A percentile compares a stretch with the other conserved stretches of the same genome.
phyloP scores from a whole-genome alignment of 345 rosid species.

The Syzygium aromaticum region DNA sequence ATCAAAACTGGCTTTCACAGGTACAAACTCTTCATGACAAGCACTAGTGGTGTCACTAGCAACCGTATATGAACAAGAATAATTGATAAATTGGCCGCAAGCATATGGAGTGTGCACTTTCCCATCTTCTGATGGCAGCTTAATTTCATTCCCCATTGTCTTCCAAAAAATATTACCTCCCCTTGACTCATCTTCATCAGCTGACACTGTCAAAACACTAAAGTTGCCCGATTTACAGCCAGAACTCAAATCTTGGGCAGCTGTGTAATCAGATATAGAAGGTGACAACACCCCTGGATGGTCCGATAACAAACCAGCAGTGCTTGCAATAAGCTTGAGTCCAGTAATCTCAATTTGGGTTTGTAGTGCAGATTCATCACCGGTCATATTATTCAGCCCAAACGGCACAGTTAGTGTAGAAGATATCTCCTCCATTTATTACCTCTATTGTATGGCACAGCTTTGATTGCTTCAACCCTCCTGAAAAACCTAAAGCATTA shows the following conservation, averaged over 20 bases:
- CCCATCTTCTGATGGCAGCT: slow-evolving; percentile 5
- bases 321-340: slow-evolving; percentile 8
- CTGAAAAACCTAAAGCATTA: neutral
- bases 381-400: slow-evolving; percentile 8
- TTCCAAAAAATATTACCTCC: neutral
- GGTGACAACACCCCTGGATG: slow-evolving; percentile 1
- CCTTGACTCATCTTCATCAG: neutral
- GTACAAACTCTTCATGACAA: slow-evolving; percentile 4
- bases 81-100: slow-evolving; percentile 1
- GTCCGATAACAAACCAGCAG: slow-evolving; percentile 10
- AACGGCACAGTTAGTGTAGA: slow-evolving; percentile 40
- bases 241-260: neutral
- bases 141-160: neutral
- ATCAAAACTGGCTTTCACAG: slow-evolving; percentile 12
- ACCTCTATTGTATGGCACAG: neutral
- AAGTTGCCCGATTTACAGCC: neutral
- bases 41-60: neutral
- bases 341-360: slow-evolving; percentile 30
- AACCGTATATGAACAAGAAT: slow-evolving; percentile 6
- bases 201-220: neutral
- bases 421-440: slow-evolving; percentile 44
- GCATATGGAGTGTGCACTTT: slow-evolving; percentile 2
- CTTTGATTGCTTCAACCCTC: neutral
- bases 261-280: neutral
- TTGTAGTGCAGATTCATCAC: slow-evolving; percentile 12